These are phyloP conservation scores for Neonectria faginata DNA, from an alignment of 2,329 filamentous ascomycete genomes.

Conservation along the genomic window DNA sequence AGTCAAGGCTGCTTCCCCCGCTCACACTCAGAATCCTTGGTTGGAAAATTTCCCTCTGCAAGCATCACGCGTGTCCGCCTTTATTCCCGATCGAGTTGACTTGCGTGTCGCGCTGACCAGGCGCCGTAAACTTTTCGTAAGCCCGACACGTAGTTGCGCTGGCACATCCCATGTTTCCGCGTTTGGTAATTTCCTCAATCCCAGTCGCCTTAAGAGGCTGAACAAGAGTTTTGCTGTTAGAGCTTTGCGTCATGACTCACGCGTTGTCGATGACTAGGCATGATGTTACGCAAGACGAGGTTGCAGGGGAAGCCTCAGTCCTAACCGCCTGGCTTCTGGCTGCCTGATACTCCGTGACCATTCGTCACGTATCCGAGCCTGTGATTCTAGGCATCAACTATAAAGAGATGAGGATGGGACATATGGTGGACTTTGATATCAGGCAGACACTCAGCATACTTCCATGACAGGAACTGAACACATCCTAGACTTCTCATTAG, in stretches of 20 bases:
- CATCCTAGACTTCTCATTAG: background rate
- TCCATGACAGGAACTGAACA: constrained; percentile 10
- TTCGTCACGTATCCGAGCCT: background rate
- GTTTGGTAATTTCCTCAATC: constrained; percentile 18
- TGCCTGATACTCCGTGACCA: constrained; percentile 9
- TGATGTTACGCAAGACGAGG: constrained; percentile 28
- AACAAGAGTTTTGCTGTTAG: background rate
- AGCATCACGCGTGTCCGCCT: background rate
- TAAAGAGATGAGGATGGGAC: constrained; percentile 32
- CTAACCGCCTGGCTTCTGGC: constrained; percentile 1
- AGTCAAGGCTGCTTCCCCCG: background rate
- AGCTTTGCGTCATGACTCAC: constrained; percentile 45
- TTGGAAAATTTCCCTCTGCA: background rate
- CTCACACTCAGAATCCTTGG: background rate
- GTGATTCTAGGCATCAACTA: constrained; percentile 32
- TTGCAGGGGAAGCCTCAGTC: background rate
- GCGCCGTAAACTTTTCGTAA: constrained; percentile 29
- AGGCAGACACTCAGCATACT: constrained; percentile 25
- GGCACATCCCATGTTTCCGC: constrained; percentile 3
- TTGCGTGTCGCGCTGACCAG: constrained; percentile 15
- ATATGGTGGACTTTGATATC: constrained; percentile 19
- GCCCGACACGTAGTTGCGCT: constrained; percentile 26
- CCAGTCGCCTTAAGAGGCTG: constrained; percentile 22
- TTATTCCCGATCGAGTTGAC: constrained; percentile 16
- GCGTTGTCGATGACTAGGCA: constrained; percentile 19